phyloP scores from a whole-genome alignment of 495 filamentous ascomycete genomes.

The Penicillium macrosclerotiorum region DNA sequence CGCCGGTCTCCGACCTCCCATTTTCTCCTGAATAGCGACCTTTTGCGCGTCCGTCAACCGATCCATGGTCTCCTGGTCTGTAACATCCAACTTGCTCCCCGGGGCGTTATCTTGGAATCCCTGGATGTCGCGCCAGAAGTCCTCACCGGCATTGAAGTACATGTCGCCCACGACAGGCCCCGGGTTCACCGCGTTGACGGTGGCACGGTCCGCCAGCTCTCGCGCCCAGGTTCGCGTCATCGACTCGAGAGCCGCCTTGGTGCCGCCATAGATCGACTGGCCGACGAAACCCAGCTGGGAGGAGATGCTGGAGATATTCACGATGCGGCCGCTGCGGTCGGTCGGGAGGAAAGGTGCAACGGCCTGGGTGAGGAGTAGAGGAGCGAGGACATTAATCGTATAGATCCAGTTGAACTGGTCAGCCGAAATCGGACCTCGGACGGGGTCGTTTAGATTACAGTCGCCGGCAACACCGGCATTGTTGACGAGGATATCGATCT shows the following conservation, averaged over 20 bases:
- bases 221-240: slow-evolving; percentile 89
- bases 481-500: slow-evolving; percentile 86
- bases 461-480: slow-evolving; percentile 74
- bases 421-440: slow-evolving; percentile 38
- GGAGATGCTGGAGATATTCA: slow-evolving; percentile 74
- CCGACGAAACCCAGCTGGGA: slow-evolving; percentile 64
- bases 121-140: slow-evolving; percentile 55
- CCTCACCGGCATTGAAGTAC: slow-evolving; percentile 54
- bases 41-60: slow-evolving; percentile 60
- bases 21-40: slow-evolving; percentile 54
- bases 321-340: slow-evolving; percentile 73
- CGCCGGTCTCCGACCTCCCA: slow-evolving; percentile 65
- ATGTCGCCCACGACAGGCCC: slow-evolving; percentile 84
- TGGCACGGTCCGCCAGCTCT: slow-evolving; percentile 73
- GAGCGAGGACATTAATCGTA: slow-evolving; percentile 80
- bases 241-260: slow-evolving; percentile 85
- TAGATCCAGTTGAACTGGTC: slow-evolving; percentile 71
- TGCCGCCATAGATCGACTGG: slow-evolving; percentile 81
- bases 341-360: slow-evolving; percentile 65
- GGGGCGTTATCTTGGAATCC: slow-evolving; percentile 70
- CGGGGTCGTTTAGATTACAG: slow-evolving; percentile 55
- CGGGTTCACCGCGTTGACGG: slow-evolving; percentile 87
- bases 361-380: slow-evolving; percentile 75
- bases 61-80: slow-evolving; percentile 40
- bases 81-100: slow-evolving; percentile 45